Conservation (phyloP, 2,329 filamentous ascomycete species). For the Ophiocordyceps sinensis region DNA sequence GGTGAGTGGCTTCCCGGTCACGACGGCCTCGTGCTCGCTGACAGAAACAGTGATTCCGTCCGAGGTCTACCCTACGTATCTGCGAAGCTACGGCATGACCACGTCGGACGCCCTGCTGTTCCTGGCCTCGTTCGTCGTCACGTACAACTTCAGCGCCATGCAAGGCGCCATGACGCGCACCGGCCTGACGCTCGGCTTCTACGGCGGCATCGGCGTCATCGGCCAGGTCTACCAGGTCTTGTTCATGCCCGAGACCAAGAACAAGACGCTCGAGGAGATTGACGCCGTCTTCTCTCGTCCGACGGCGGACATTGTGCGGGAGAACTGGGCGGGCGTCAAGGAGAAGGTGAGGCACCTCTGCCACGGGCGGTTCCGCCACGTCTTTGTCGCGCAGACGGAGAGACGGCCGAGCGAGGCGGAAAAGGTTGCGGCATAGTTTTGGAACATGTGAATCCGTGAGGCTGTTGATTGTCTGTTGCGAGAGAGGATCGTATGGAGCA, state of each 20-base stretch:
- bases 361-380: conserved; percentile 9
- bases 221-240: conserved; percentile 60
- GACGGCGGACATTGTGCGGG: conserved; percentile 44
- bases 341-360: conserved; percentile 13
- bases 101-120: conserved; percentile 54
- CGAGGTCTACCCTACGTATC: conserved; percentile 59
- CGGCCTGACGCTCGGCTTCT: conserved; percentile 55
- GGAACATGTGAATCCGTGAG: too few species aligned
- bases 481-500: too few species aligned
- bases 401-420: conserved; percentile 4
- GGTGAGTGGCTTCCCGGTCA: conserved; percentile 5
- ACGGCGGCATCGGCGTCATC: conserved; percentile 56
- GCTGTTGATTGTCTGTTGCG: too few species aligned
- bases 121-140: conserved; percentile 57
- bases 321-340: conserved; percentile 32
- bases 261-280: conserved; percentile 55
- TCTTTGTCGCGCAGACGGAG: conserved; percentile 9
- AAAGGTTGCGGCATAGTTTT: background rate
- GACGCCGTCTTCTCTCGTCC: conserved; percentile 51
- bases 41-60: conserved; percentile 37
- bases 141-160: conserved; percentile 63
- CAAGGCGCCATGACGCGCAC: conserved; percentile 51
- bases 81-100: conserved; percentile 61
- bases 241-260: conserved; percentile 66
- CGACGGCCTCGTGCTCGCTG: background rate